A percentile compares a stretch with the other conserved stretches of the same genome.
phyloP scores from a whole-genome alignment of 2,329 filamentous ascomycete species.

The Trichophaea hybrida region DNA sequence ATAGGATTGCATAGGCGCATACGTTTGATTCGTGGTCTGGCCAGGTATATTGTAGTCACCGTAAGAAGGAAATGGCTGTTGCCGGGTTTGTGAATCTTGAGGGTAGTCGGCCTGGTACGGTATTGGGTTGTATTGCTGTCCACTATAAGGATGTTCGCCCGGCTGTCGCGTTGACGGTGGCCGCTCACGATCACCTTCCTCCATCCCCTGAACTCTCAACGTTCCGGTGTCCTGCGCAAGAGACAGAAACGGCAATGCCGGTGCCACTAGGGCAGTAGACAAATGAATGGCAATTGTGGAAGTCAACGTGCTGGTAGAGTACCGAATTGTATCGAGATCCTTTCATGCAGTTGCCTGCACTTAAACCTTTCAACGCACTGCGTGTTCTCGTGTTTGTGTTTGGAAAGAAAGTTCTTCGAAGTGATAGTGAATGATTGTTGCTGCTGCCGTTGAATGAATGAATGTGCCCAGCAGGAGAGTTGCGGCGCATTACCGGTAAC shows the following conservation, averaged over 20 bases:
- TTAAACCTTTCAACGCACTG: constrained; percentile 4
- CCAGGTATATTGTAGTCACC: constrained; percentile 24
- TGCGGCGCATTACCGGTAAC: constrained; percentile 8
- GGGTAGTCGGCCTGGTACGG: constrained; percentile 22
- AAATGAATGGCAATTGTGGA: constrained; percentile 18
- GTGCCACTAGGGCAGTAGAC: constrained; percentile 20
- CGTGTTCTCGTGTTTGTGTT: background rate
- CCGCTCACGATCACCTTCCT: constrained; percentile 23
- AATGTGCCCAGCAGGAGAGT: constrained; percentile 2
- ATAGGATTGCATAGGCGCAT: constrained; percentile 25
- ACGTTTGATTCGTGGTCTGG: constrained; percentile 21
- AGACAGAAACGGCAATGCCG: constrained; percentile 18
- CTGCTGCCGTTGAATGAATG: background rate
- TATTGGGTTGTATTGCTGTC: constrained; percentile 19
- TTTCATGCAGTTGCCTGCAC: constrained; percentile 21
- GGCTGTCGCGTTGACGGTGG: constrained; percentile 21
- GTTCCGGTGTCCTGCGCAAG: constrained; percentile 19
- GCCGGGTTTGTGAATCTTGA: constrained; percentile 20
- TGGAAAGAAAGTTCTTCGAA: background rate
- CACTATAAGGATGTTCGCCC: constrained; percentile 18
- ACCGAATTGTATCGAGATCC: constrained; percentile 10
- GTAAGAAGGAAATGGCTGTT: constrained; percentile 25
- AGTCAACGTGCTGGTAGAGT: constrained; percentile 20
- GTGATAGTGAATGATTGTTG: background rate
- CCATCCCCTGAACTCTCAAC: constrained; percentile 23